A percentile compares a stretch with the other conserved stretches of the same genome.
Evolutionary conservation across 2,329 filamentous ascomycete species (phyloP).

Genomic region (Ceratocystis cubensis): DNA sequence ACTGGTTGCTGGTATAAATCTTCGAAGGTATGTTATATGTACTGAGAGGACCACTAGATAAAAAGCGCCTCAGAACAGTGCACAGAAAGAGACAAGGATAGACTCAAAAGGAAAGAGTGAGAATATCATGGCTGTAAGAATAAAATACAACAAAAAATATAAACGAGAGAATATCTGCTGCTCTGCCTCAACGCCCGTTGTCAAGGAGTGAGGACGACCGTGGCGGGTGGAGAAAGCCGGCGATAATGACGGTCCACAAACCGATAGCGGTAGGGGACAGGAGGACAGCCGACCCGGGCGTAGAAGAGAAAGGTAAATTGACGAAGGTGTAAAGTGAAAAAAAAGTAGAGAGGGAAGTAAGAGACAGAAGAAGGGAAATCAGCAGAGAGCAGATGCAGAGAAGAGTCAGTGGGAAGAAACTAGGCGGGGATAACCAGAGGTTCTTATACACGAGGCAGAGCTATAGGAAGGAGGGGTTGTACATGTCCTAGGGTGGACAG

Average conservation of each 20-base stretch:
- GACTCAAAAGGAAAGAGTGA: conserved; percentile 6
- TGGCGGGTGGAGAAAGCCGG: background rate
- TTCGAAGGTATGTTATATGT: background rate
- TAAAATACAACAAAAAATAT: conserved; percentile 11
- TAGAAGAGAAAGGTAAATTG: no score
- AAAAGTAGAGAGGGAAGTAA: conserved; percentile 1
- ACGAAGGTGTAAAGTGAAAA: background rate
- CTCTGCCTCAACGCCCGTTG: background rate
- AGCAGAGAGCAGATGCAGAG: conserved; percentile 16
- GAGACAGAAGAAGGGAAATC: background rate
- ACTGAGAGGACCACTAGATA: background rate
- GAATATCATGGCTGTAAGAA: background rate
- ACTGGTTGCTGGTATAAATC: background rate
- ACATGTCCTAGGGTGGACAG: background rate
- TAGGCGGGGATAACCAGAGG: conserved; percentile 6
- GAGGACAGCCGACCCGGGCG: no score
- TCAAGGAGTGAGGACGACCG: conserved; percentile 13
- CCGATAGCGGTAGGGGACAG: background rate
- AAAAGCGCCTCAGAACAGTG: conserved; percentile 1
- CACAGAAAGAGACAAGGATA: background rate
- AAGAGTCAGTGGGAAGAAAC: background rate
- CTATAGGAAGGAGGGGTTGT: background rate
- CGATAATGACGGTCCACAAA: background rate
- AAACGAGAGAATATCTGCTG: conserved; percentile 21
- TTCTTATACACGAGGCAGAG: conserved; percentile 21